Conservation (phyloP, 169 alveolate species). For the Plasmodium chabaudi region DNA sequence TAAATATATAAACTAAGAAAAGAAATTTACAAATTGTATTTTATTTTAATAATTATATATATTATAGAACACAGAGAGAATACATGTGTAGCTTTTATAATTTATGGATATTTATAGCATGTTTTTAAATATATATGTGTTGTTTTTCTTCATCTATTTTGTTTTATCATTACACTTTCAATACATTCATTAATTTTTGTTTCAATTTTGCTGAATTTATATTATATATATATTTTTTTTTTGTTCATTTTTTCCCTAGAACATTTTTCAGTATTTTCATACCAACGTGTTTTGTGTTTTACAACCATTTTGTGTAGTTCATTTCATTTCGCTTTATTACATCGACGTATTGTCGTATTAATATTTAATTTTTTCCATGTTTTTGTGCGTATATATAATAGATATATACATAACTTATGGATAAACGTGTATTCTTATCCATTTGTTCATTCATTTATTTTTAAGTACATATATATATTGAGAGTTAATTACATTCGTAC, state of each 20-base stretch:
- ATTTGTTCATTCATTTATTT: neutral
- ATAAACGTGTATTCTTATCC: neutral
- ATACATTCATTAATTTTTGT: neutral
- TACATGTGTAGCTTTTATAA: no score
- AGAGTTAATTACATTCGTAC: neutral
- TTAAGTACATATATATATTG: neutral
- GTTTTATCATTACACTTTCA: constrained; percentile 6
- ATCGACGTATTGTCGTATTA: neutral
- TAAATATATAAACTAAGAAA: constrained; percentile 12
- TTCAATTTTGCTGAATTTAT: constrained; percentile 2
- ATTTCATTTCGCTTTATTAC: neutral
- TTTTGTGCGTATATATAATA: neutral
- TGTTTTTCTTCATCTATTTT: neutral
- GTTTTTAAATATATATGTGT: no score
- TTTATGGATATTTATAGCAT: no score
- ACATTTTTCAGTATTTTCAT: neutral
- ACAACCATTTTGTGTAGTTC: neutral
- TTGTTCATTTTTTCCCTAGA: neutral
- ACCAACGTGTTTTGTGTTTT: neutral
- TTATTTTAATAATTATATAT: neutral
- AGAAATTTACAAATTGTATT: constrained; percentile 16
- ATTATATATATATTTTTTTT: constrained; percentile 6
- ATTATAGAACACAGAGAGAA: no score
- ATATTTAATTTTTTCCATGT: neutral
- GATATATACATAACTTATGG: neutral